Evolutionary conservation across 2,329 filamentous ascomycete species (phyloP).

Genomic region (Colletotrichum sp.): DNA sequence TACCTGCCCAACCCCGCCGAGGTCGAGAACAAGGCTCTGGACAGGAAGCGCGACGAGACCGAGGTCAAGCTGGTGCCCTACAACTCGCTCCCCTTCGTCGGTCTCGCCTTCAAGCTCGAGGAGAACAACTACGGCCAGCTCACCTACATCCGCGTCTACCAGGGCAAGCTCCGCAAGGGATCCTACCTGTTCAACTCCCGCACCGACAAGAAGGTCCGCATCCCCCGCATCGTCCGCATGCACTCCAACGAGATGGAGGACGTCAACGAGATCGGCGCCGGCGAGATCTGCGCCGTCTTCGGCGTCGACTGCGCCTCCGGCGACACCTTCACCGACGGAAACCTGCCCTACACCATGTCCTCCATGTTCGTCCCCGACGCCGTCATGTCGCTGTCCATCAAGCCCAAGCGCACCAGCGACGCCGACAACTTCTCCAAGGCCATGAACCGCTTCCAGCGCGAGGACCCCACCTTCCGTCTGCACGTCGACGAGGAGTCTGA

Average conservation of each 20-base stretch:
- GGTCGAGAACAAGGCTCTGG: constrained; percentile 87
- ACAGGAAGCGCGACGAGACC: constrained; percentile 78
- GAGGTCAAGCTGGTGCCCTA: constrained; percentile 90
- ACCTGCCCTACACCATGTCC: constrained; percentile 91
- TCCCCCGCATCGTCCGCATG: constrained; percentile 98
- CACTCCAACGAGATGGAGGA: constrained; percentile 99
- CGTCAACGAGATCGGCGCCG: constrained; percentile 87
- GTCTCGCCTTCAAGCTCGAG: constrained; percentile 97
- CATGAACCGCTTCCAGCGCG: constrained; percentile 97
- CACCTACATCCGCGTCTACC: constrained; percentile 98
- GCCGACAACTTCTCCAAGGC: constrained; percentile 96
- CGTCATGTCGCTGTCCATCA: constrained; percentile 97
- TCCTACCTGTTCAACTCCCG: constrained; percentile 92
- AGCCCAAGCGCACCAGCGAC: constrained; percentile 91
- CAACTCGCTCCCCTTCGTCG: constrained; percentile 91
- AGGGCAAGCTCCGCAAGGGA: constrained; percentile 87
- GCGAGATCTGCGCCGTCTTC: constrained; percentile 98
- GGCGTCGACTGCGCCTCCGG: constrained; percentile 97
- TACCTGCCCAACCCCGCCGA: constrained; percentile 92
- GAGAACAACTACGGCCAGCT: constrained; percentile 98
- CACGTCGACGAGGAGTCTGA: constrained; percentile 90
- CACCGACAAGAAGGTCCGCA: constrained; percentile 93
- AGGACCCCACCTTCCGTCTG: constrained; percentile 97
- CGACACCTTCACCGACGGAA: constrained; percentile 96
- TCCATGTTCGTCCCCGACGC: constrained; percentile 98